These are phyloP conservation scores for Nakaseomyces uthaithaninus DNA, from an alignment of 1,139 yeast species.

Conservation along the genomic window DNA sequence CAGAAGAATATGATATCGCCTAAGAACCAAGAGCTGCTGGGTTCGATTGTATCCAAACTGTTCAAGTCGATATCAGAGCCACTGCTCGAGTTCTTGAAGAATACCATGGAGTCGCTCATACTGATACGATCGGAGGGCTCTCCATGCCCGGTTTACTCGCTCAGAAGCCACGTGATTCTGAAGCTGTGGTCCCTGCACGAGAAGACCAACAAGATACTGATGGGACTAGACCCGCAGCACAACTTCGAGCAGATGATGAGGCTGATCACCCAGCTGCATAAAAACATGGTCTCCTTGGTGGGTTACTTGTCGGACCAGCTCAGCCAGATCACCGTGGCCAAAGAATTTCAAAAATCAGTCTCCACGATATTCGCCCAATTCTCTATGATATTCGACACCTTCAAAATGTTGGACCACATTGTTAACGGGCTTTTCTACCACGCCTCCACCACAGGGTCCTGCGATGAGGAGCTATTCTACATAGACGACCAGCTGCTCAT, in stretches of 20 bases:
- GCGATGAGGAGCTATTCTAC: slow-evolving; percentile 2
- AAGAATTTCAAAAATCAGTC: slow-evolving; percentile 1
- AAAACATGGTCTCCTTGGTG: slow-evolving; percentile 3
- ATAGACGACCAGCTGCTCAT: neutral
- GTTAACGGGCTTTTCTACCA: slow-evolving; percentile 2
- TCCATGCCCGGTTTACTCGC: neutral
- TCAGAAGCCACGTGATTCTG: slow-evolving; percentile 1
- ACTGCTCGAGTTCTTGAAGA: neutral
- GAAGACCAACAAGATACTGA: neutral
- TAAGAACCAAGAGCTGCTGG: slow-evolving; percentile 2
- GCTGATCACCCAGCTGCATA: slow-evolving; percentile 1
- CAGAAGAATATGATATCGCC: slow-evolving; percentile 2
- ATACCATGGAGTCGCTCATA: slow-evolving; percentile 3
- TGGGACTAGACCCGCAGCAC: neutral
- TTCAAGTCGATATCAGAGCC: slow-evolving; percentile 6
- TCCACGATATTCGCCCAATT: slow-evolving; percentile 2
- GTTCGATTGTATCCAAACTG: slow-evolving; percentile 1
- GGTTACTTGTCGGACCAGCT: neutral
- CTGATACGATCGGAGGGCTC: slow-evolving; percentile 2
- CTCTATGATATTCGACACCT: slow-evolving; percentile 2
- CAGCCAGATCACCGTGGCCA: neutral
- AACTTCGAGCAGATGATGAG: slow-evolving; percentile 6
- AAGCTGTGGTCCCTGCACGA: neutral
- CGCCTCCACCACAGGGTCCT: neutral
- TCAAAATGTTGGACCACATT: slow-evolving; percentile 1